Percentiles rank a stretch among this genome's conserved stretches.
These are phyloP conservation scores for Salvia miltiorrhiza DNA, from an alignment of 257 asterid genomes.

Conservation along the genomic window DNA sequence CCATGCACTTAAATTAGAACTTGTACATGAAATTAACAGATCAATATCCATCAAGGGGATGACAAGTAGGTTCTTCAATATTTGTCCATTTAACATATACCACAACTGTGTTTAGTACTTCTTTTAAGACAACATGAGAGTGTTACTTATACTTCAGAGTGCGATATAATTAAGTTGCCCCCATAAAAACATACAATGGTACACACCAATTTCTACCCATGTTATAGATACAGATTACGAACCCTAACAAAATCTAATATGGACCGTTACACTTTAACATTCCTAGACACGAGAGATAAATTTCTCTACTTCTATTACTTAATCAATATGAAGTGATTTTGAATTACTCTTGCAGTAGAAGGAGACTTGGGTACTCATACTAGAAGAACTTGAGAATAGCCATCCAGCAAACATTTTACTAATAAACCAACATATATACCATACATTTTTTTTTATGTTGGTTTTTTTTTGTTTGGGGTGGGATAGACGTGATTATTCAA, in stretches of 20 bases:
- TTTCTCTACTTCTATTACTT: conserved; percentile 9
- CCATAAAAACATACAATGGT: background rate
- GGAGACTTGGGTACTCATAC: background rate
- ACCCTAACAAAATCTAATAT: background rate
- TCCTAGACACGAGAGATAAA: background rate
- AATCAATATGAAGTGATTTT: background rate
- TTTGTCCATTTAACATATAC: background rate
- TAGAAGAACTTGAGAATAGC: conserved; percentile 2
- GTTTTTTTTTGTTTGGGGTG: background rate
- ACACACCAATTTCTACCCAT: conserved; percentile 5
- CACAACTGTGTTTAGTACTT: background rate
- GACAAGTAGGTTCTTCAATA: conserved; percentile 8
- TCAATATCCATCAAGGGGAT: background rate
- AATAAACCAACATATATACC: background rate
- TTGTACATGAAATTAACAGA: background rate
- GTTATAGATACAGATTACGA: background rate
- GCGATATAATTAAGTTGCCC: background rate
- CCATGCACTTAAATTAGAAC: background rate
- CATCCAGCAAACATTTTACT: background rate
- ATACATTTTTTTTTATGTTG: background rate
- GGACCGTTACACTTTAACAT: background rate
- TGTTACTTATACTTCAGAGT: background rate
- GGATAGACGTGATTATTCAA: background rate
- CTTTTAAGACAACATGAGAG: conserved; percentile 3
- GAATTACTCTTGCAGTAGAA: background rate